phyloP scores from a whole-genome alignment of 2,329 filamentous ascomycete species.

The Talaromyces sp. region DNA sequence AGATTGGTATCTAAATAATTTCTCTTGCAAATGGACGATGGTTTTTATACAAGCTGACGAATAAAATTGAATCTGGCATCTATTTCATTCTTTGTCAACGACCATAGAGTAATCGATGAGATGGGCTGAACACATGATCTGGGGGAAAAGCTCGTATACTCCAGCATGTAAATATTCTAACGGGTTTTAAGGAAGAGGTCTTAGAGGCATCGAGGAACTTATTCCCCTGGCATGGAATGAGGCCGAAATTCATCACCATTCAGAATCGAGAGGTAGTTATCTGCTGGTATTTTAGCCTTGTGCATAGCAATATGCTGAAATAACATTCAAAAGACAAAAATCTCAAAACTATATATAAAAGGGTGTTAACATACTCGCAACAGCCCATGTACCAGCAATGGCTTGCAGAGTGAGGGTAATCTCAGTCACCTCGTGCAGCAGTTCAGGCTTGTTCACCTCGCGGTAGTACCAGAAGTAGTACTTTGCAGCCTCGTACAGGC shows the following conservation, averaged over 20 bases:
- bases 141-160: background rate
- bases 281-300: background rate
- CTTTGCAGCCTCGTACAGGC: background rate
- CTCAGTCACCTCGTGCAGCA: background rate
- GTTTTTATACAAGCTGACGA: background rate
- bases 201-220: background rate
- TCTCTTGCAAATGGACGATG: background rate
- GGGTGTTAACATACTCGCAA: background rate
- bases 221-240: background rate
- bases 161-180: background rate
- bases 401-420: background rate
- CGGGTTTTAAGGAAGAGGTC: background rate
- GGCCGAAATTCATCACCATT: background rate
- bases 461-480: background rate
- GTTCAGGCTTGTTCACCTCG: background rate
- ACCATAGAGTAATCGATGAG: background rate
- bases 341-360: background rate
- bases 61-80: background rate
- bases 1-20: background rate
- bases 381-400: conserved; percentile 1
- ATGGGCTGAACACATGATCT: background rate
- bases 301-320: background rate
- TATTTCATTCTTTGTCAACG: background rate
- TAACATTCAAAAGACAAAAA: background rate
- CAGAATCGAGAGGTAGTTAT: background rate